These are phyloP conservation scores for Triangularia setosa DNA, from an alignment of 2,329 filamentous ascomycete species.

Conservation along the genomic window DNA sequence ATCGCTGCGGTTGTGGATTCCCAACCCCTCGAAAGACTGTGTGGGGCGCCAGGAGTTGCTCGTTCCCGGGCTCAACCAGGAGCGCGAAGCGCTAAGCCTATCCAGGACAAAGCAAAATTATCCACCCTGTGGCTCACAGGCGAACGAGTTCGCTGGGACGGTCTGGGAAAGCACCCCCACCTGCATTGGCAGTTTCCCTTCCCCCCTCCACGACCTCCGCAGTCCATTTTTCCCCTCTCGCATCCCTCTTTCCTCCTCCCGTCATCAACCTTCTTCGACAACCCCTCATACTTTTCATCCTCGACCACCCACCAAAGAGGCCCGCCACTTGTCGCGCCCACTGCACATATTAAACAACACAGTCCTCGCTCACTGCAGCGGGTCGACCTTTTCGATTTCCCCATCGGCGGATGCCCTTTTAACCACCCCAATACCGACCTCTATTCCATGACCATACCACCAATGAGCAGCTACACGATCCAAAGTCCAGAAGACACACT, in stretches of 20 bases:
- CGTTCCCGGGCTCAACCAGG: conserved; percentile 20
- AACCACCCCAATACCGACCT: conserved; percentile 36
- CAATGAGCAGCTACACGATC: conserved; percentile 49
- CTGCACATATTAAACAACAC: conserved; percentile 3
- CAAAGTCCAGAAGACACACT: conserved; percentile 60
- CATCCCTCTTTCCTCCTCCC: conserved; percentile 23
- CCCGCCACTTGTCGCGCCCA: conserved; percentile 1
- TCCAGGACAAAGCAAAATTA: conserved; percentile 25
- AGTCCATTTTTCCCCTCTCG: conserved; percentile 27
- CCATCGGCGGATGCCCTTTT: conserved; percentile 34
- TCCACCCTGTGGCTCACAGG: conserved; percentile 19
- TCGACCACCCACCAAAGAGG: conserved; percentile 30
- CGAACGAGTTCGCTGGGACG: conserved; percentile 12
- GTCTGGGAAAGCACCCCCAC: conserved; percentile 17
- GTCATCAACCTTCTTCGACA: conserved; percentile 22
- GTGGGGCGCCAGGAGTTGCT: conserved; percentile 16
- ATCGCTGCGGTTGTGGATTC: conserved; percentile 14
- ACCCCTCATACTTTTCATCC: conserved; percentile 29
- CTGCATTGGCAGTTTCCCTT: conserved; percentile 21
- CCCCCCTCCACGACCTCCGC: conserved; percentile 22
- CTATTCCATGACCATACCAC: conserved; percentile 54
- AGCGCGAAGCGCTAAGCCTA: conserved; percentile 19
- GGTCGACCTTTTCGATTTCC: conserved; percentile 26
- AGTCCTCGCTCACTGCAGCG: conserved; percentile 30
- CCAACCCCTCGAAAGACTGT: conserved; percentile 20